Base-by-base conservation (phyloP, 2,329 filamentous ascomycete species). In the Cercospora canescens region DNA sequence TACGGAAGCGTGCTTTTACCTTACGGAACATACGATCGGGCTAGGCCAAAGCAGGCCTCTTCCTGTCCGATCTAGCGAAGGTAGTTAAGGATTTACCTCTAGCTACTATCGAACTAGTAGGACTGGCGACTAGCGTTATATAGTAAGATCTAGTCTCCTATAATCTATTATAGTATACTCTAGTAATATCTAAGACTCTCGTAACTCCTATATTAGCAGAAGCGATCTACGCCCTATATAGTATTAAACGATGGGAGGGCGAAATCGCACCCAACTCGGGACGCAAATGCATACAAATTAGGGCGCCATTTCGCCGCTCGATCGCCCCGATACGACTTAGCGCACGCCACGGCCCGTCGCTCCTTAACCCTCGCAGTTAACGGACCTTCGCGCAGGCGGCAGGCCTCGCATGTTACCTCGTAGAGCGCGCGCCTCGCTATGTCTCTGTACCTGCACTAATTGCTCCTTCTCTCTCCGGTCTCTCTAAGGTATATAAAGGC, bases 21-120 rank as follows among this genome's bases (percentile, higher is more conserved):
- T 16, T 37, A 30, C 21, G 75, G 67, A 79, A 78, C 63, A 78
- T 78, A 60, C 67, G 52, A 9, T 58, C 72, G 24, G 74, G 67
- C 2, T 78, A 55, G 67, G 67, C 71, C 57, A 73, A 67, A 28
- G 69, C 65, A 60, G 71, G 75, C 37, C 65, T 76, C 30, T 73
- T 70, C 41, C 75, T 70, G 12, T 76, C 76, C 55, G 76, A 70
- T 45, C 21, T 55, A 11, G 50, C 14, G 1, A 60, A 45, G 5
- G 39, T 45, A 4, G n/a, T 45, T 3, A 11, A 45, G 11, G n/a
- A 45, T 11, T 24, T 45, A 24, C 39, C 18, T 41, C 39, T 3
- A 8, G n/a, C 39, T 4, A 41, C 6, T 41, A 7, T 41, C 39
- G 8, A 8, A 21, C 39, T n/a, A 41, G 39, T n/a, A 41, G 39